Evolutionary conservation across 768 basidiomycete species (phyloP), one percentile per base, ranked within the genome.

Genomic region (Pleurotus tuber-regium): DNA sequence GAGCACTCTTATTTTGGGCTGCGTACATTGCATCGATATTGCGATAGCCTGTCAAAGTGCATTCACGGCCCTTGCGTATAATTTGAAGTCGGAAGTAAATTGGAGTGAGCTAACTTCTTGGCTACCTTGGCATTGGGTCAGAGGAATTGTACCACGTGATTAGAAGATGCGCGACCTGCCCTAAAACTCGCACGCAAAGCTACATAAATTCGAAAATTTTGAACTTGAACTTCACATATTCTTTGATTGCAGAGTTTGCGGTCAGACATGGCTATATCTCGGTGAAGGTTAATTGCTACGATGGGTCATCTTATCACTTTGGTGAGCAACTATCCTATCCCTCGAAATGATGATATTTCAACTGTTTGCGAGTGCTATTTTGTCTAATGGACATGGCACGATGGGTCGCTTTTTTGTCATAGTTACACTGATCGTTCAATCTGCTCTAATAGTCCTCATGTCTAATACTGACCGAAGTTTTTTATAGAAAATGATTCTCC

Each of bases 371-470:
- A 83, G 83, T 69, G 72, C n/a, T n/a, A 74, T 71, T 66, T 64
- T 65, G 66, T 70, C 72, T 80, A 80, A 79, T 77, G 72, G 74
- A 72, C 68, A 63, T 68, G 66, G 74, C 63, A 68, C 80, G 56
- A 76, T 82, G 86, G 70, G 74, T 66, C 46, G 31, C 65, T 65
- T 74, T 77, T 74, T 79, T 86, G 88, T 90, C 88, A 90, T 90
- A 89, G 88, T 89, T 89, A 90, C 88, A 85, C 88, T 89, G 88
- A 90, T 80, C 76, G 72, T 79, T 77, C 69, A 61, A 36, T 56
- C 54, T 28, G 33, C 39, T 18, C n/a, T n/a, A n/a, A n/a, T n/a
- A n/a, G n/a, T n/a, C n/a, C n/a, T n/a, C n/a, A n/a, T n/a, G n/a
- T n/a, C n/a, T n/a, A n/a, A n/a, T n/a, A n/a, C n/a, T n/a, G n/a